These are phyloP conservation scores for Lonicera japonica DNA, from an alignment of 129 eudicot genomes.

Conservation along the genomic window DNA sequence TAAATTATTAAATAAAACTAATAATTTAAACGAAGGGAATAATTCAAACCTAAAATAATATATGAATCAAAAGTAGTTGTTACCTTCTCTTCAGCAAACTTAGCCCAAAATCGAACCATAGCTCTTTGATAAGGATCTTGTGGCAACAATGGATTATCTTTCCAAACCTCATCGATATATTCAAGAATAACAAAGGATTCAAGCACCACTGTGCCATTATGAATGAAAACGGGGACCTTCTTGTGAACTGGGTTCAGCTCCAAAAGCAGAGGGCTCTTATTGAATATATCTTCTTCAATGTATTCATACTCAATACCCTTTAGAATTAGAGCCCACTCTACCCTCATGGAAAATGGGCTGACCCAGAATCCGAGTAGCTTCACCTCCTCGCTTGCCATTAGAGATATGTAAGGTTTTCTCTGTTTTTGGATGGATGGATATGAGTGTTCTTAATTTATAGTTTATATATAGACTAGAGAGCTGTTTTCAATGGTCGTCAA, in stretches of 20 bases:
- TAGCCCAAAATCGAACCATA: conserved; percentile 20
- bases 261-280: conserved; percentile 19
- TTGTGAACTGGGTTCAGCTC: conserved; percentile 22
- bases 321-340: conserved; percentile 18
- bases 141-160: conserved; percentile 19
- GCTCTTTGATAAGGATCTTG: conserved; percentile 29
- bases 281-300: conserved; percentile 16
- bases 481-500: too few relatives aligned
- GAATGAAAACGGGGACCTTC: conserved; percentile 31
- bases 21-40: too few relatives aligned
- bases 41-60: neutral
- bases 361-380: conserved; percentile 26
- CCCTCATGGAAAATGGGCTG: conserved; percentile 20
- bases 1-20: too few relatives aligned
- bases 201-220: conserved; percentile 9
- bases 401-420: too few relatives aligned
- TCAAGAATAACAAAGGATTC: conserved; percentile 25
- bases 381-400: conserved; percentile 9
- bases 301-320: conserved; percentile 21
- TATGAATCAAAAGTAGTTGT: neutral
- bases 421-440: too few relatives aligned
- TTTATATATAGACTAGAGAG: too few relatives aligned
- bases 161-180: conserved; percentile 35
- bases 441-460: too few relatives aligned
- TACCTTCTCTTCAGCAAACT: conserved; percentile 31